Evolutionary conservation across 2,329 filamentous ascomycete species (phyloP).

Genomic region (Tympanopsis confertula): DNA sequence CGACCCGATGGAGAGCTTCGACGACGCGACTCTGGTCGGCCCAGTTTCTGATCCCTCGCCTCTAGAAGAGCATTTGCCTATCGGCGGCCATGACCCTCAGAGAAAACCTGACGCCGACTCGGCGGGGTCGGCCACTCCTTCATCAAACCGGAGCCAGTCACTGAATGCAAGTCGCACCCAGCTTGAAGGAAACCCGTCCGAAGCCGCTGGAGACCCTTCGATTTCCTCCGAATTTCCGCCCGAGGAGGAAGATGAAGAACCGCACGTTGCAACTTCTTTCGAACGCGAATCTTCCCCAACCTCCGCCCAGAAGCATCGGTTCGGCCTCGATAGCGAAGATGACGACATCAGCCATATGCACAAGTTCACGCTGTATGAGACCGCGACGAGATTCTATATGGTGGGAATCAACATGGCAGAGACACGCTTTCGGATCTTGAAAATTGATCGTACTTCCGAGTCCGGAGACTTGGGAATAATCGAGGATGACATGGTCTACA

Average conservation of each 20-base stretch:
- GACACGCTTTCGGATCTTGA: conserved; percentile 77
- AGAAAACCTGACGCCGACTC: too few relatives aligned
- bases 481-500: conserved; percentile 93
- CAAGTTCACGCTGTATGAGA: conserved; percentile 96
- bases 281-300: conserved; percentile 22
- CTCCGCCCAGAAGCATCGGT: conserved; percentile 21
- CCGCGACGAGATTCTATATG: conserved; percentile 82
- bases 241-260: conserved; percentile 30
- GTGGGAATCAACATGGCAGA: conserved; percentile 87
- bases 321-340: conserved; percentile 18
- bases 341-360: conserved; percentile 60
- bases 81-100: too few relatives aligned
- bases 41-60: too few relatives aligned
- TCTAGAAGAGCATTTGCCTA: too few relatives aligned
- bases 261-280: conserved; percentile 27
- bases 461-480: conserved; percentile 69
- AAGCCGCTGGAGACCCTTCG: too few relatives aligned
- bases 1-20: too few relatives aligned
- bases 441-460: conserved; percentile 83
- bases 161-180: too few relatives aligned
- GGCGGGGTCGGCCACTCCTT: too few relatives aligned
- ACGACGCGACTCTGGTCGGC: too few relatives aligned
- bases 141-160: too few relatives aligned
- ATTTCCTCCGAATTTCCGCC: too few relatives aligned
- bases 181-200: too few relatives aligned